Evolutionary conservation across 2,329 filamentous ascomycete genomes (phyloP).

Genomic region (Fusarium sp.): DNA sequence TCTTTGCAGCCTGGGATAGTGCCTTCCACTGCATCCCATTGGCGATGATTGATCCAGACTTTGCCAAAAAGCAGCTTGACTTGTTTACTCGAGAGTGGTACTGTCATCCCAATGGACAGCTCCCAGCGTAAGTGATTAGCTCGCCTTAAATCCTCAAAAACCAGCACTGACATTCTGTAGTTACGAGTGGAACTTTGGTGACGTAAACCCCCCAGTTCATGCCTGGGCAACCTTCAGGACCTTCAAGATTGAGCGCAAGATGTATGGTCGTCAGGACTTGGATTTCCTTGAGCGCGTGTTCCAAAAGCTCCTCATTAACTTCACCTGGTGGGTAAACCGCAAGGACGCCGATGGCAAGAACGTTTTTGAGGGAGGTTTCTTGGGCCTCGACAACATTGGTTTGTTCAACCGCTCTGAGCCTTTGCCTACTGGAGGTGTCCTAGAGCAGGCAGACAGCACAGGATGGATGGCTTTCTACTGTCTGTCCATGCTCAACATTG

Average conservation of each 20-base stretch:
- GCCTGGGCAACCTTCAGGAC: conserved; percentile 95
- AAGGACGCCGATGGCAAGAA: conserved; percentile 97
- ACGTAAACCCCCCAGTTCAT: conserved; percentile 96
- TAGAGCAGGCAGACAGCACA: conserved; percentile 97
- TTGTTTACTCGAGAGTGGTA: conserved; percentile 98
- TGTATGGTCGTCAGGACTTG: conserved; percentile 93
- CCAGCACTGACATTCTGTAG: conserved; percentile 50
- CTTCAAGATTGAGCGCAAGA: conserved; percentile 98
- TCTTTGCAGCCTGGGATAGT: conserved; percentile 97
- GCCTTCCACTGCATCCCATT: conserved; percentile 97
- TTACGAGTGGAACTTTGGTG: conserved; percentile 96
- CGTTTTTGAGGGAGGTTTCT: conserved; percentile 95
- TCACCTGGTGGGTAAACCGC: conserved; percentile 99
- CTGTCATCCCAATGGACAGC: conserved; percentile 96
- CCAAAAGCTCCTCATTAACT: conserved; percentile 94
- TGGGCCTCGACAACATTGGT: conserved; percentile 96
- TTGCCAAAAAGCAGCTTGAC: conserved; percentile 97
- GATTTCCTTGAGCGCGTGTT: conserved; percentile 97
- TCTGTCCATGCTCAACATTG: conserved; percentile 96
- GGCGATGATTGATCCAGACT: conserved; percentile 97
- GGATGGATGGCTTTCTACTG: conserved; percentile 99
- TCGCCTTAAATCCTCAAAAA: not conserved
- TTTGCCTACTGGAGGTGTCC: conserved; percentile 88
- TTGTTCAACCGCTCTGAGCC: conserved; percentile 97
- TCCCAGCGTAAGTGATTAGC: conserved; percentile 77